Evolutionary conservation across 805 yeast species (phyloP).

Genomic region (Yarrowia yakushimensis): DNA sequence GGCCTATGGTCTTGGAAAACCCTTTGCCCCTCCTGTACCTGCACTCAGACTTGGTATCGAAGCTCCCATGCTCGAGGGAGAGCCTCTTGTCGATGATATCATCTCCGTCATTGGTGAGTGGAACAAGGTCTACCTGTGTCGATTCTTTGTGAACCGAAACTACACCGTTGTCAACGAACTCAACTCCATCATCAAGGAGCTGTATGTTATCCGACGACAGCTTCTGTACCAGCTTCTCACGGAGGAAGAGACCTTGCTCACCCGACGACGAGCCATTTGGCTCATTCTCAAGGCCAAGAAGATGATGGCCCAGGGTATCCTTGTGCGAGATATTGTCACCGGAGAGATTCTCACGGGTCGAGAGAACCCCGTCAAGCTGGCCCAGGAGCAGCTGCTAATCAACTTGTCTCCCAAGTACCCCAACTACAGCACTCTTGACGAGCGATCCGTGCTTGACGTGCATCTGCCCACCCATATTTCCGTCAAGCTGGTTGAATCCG

Average conservation of each 20-base stretch:
- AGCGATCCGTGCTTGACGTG: conserved; percentile 25
- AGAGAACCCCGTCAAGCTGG: conserved; percentile 53
- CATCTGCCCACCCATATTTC: conserved; percentile 52
- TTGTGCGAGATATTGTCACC: conserved; percentile 35
- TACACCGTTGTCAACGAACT: conserved; percentile 32
- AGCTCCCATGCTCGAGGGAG: conserved; percentile 28
- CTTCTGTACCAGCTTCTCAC: conserved; percentile 35
- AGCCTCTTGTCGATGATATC: conserved; percentile 38
- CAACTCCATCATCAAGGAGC: conserved; percentile 33
- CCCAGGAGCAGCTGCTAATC: conserved; percentile 63
- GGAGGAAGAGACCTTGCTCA: conserved; percentile 32
- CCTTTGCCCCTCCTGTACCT: conserved; percentile 32
- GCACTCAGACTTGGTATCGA: conserved; percentile 32
- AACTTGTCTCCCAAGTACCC: conserved; percentile 77
- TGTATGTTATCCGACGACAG: conserved; percentile 33
- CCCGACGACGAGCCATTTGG: conserved; percentile 37
- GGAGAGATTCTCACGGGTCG: conserved; percentile 34
- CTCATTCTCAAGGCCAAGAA: conserved; percentile 35
- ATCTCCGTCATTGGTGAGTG: conserved; percentile 37
- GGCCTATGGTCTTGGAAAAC: conserved; percentile 24
- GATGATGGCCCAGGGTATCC: conserved; percentile 36
- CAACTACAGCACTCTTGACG: conserved; percentile 30
- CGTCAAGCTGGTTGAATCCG: conserved; percentile 71
- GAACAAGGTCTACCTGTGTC: conserved; percentile 34
- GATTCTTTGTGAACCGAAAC: conserved; percentile 33